These are phyloP conservation scores for Neurospora pannonica DNA, from an alignment of 495 filamentous ascomycete genomes.

Conservation along the genomic window DNA sequence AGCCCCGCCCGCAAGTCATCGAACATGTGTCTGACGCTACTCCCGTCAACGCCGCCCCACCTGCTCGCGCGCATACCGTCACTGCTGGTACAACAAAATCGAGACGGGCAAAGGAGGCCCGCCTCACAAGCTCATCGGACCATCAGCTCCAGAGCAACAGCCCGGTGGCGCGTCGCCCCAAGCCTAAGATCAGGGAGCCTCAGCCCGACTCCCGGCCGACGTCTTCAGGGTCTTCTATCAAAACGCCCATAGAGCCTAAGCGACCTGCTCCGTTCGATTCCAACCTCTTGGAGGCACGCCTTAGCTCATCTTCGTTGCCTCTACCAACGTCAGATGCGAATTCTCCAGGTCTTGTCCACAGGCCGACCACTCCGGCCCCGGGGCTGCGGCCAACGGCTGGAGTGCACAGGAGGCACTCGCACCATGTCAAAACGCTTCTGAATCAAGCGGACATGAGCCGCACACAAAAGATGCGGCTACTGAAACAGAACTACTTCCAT, in stretches of 20 bases:
- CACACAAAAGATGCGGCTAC: conserved; percentile 49
- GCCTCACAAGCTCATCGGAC: conserved; percentile 31
- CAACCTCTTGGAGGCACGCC: conserved; percentile 46
- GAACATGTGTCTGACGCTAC: conserved; percentile 22
- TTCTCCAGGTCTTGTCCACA: conserved; percentile 33
- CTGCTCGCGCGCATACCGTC: conserved; percentile 56
- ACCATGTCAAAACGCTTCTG: conserved; percentile 35
- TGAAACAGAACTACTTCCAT: conserved; percentile 66
- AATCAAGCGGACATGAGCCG: conserved; percentile 45
- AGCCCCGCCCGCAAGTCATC: conserved; percentile 43
- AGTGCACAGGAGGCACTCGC: conserved; percentile 36
- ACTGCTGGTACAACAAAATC: conserved; percentile 35
- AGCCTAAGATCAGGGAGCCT: conserved; percentile 9
- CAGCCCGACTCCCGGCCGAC: conserved; percentile 9
- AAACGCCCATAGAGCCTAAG: not conserved
- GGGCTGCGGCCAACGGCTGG: conserved; percentile 43
- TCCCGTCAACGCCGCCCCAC: conserved; percentile 42
- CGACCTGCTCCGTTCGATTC: not conserved
- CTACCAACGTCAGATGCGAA: conserved; percentile 31
- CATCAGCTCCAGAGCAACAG: conserved; percentile 12
- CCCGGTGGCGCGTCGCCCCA: conserved; percentile 17
- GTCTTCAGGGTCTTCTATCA: conserved; percentile 8
- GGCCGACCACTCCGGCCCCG: conserved; percentile 41
- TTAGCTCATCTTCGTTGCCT: not conserved
- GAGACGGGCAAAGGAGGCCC: conserved; percentile 35